These are phyloP conservation scores for Stephanodiscus triporus DNA, from an alignment of 108 stramenopile genomes.

Conservation along the genomic window DNA sequence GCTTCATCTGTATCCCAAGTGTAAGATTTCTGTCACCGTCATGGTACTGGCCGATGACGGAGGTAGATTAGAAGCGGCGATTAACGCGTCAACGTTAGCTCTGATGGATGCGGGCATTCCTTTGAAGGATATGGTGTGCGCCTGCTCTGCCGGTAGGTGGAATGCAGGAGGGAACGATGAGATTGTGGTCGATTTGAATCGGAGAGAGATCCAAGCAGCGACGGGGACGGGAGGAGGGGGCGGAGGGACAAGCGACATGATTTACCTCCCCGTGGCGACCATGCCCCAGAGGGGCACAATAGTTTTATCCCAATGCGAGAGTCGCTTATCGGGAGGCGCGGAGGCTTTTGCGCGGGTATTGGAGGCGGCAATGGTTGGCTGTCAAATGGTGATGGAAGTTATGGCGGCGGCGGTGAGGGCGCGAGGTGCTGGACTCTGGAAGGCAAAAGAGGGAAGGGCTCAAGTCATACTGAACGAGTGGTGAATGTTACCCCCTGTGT, in stretches of 20 bases:
- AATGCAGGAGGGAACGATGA: slow-evolving; percentile 57
- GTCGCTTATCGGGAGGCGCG: slow-evolving; percentile 63
- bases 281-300: slow-evolving; percentile 87
- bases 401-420: slow-evolving; percentile 84
- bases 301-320: slow-evolving; percentile 87
- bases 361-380: slow-evolving; percentile 84
- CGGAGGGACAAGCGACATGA: slow-evolving; percentile 60
- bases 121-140: slow-evolving; percentile 81
- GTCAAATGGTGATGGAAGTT: slow-evolving; percentile 80
- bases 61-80: slow-evolving; percentile 81
- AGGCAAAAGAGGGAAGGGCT: slow-evolving; percentile 60
- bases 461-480: neutral
- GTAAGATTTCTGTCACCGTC: slow-evolving; percentile 68
- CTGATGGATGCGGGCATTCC: slow-evolving; percentile 85
- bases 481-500: neutral
- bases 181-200: slow-evolving; percentile 81
- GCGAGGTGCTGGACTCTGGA: slow-evolving; percentile 57
- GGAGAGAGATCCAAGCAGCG: slow-evolving; percentile 60
- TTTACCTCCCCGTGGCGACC: slow-evolving; percentile 79
- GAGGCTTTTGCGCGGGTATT: slow-evolving; percentile 71
- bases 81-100: slow-evolving; percentile 85
- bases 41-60: slow-evolving; percentile 87
- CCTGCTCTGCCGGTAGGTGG: slow-evolving; percentile 82
- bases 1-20: slow-evolving; percentile 81
- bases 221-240: slow-evolving; percentile 42